Evolutionary conservation across 208 protist genomes (phyloP).

Genomic region (Plasmodiophora brassicae): DNA sequence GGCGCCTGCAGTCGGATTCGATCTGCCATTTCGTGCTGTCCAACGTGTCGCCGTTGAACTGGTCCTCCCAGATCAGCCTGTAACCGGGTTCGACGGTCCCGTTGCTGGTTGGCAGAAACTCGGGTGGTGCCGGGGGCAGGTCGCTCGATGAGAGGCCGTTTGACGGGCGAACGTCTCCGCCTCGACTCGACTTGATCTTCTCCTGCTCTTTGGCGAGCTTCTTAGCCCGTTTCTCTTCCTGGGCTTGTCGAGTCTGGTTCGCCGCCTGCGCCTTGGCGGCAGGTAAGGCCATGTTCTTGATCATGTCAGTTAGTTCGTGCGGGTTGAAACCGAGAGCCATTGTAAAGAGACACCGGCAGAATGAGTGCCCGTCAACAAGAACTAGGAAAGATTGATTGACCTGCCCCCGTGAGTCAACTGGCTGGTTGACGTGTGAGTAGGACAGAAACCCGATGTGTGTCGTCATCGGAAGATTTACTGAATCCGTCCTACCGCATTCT

Average conservation of each 20-base stretch:
- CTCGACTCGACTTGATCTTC: not conserved
- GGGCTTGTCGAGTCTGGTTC: not conserved
- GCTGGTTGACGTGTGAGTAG: too few relatives aligned
- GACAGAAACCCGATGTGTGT: too few relatives aligned
- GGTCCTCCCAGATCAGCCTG: conserved; percentile 21
- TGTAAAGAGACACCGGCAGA: too few relatives aligned
- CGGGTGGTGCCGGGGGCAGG: not conserved
- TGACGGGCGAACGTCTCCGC: conserved; percentile 9
- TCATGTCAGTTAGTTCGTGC: not conserved
- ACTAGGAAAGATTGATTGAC: too few relatives aligned
- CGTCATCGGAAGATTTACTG: too few relatives aligned
- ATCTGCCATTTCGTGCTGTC: not conserved
- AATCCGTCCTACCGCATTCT: too few relatives aligned
- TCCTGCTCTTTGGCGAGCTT: not conserved
- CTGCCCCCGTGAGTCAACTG: too few relatives aligned
- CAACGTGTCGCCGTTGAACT: conserved; percentile 9
- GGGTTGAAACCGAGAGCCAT: conserved; percentile 11
- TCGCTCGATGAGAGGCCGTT: not conserved
- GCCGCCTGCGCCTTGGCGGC: conserved; percentile 18
- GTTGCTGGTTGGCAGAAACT: conserved; percentile 26
- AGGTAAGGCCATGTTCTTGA: conserved; percentile 14
- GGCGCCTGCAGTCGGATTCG: not conserved
- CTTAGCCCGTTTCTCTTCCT: not conserved
- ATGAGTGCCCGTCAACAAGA: too few relatives aligned
- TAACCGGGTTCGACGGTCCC: not conserved